Conservation (phyloP, 495 filamentous ascomycete species). For the Xylaria cubensis region DNA sequence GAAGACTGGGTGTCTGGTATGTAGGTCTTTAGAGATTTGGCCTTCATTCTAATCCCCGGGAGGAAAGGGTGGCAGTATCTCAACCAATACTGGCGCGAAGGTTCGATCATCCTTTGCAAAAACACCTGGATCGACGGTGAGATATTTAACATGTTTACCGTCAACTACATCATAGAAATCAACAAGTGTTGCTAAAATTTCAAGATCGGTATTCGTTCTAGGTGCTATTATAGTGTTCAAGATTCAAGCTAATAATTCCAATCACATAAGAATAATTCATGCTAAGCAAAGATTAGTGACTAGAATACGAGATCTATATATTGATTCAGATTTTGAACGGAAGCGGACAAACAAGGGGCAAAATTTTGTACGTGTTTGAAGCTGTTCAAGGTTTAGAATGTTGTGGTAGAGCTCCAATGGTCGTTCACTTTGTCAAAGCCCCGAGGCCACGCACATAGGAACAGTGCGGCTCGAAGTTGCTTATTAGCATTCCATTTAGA, state of each 20-base stretch:
- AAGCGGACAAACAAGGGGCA: too few species aligned
- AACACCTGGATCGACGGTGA: slow-evolving; percentile 27
- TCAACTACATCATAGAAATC: background rate
- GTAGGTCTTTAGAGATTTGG: slow-evolving; percentile 28
- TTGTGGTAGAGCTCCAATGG: too few species aligned
- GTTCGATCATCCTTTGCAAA: slow-evolving; percentile 26
- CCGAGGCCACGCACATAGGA: too few species aligned
- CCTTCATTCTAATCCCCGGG: slow-evolving; percentile 39
- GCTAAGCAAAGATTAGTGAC: too few species aligned
- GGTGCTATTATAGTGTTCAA: background rate
- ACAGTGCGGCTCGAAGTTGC: too few species aligned
- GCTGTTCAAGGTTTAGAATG: too few species aligned
- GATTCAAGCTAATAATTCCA: background rate
- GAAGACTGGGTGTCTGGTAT: slow-evolving; percentile 27
- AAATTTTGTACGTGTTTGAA: too few species aligned
- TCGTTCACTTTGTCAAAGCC: too few species aligned
- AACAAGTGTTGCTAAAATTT: background rate
- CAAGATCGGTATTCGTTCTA: background rate
- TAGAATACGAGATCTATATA: too few species aligned
- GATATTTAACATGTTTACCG: slow-evolving; percentile 30
- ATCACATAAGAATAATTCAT: too few species aligned
- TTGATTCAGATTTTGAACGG: too few species aligned
- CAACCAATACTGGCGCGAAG: slow-evolving; percentile 32
- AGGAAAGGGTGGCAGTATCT: slow-evolving; percentile 34
- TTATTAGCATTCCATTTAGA: too few species aligned